phyloP scores from a whole-genome alignment of 345 rosid species.

The Firmiana major region DNA sequence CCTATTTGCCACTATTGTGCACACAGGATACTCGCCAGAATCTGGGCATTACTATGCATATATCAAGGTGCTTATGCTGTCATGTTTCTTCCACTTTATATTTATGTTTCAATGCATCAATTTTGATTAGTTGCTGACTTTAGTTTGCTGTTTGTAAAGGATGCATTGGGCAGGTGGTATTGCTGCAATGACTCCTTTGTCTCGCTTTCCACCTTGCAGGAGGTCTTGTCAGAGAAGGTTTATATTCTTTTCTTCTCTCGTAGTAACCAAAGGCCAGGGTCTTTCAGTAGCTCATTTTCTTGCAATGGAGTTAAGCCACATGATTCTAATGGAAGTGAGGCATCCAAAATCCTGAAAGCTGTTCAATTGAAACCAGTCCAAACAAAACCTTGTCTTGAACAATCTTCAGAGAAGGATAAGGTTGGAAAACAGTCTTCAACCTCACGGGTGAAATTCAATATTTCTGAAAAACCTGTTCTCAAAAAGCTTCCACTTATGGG shows the following conservation, averaged over 20 bases:
- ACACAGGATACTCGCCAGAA: constrained; percentile 83
- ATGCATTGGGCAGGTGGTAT: constrained; percentile 86
- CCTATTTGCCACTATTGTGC: constrained; percentile 96
- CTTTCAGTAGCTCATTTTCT: constrained; percentile 31
- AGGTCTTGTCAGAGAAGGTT: constrained; percentile 90
- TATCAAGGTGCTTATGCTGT: constrained; percentile 54
- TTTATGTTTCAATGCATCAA: constrained; percentile 3
- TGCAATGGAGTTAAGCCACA: constrained; percentile 56
- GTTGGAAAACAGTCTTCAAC: constrained; percentile 53
- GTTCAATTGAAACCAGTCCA: constrained; percentile 33
- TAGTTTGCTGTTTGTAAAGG: constrained; percentile 41
- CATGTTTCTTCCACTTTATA: constrained; percentile 2
- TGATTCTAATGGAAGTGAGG: constrained; percentile 49
- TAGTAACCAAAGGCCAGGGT: constrained; percentile 54
- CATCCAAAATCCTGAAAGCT: constrained; percentile 35
- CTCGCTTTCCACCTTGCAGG: constrained; percentile 68
- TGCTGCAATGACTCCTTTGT: constrained; percentile 87
- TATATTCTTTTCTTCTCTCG: constrained; percentile 93
- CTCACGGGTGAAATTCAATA: constrained; percentile 49
- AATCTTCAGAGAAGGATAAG: constrained; percentile 38
- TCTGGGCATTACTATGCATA: constrained; percentile 98
- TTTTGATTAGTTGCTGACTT: constrained; percentile 18
- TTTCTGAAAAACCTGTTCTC: constrained; percentile 50
- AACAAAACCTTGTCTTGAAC: constrained; percentile 36
- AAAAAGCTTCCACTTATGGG: constrained; percentile 39